These are phyloP conservation scores for Cercospora sp. DNA, from an alignment of 2,329 filamentous ascomycete genomes.

Conservation along the genomic window DNA sequence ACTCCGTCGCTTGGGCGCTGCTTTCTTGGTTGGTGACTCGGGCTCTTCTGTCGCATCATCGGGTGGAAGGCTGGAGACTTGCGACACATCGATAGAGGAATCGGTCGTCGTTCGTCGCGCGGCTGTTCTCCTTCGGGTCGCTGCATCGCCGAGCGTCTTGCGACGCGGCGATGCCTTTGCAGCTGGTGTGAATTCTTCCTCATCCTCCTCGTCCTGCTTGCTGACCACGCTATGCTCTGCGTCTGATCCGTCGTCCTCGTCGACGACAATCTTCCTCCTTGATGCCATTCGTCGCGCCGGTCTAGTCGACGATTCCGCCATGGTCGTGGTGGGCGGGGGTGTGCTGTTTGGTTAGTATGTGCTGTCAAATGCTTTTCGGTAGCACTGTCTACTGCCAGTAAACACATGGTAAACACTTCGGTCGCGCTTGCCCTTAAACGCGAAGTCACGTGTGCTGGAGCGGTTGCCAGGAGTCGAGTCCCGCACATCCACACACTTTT, in stretches of 20 bases:
- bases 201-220: slow-evolving; percentile 57
- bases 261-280: slow-evolving; percentile 71
- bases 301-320: slow-evolving; percentile 46
- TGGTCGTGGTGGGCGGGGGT: slow-evolving; percentile 23
- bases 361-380: not conserved
- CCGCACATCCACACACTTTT: not conserved
- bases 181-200: slow-evolving; percentile 79
- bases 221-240: slow-evolving; percentile 60
- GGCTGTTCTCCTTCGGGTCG: slow-evolving; percentile 46
- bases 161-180: slow-evolving; percentile 59
- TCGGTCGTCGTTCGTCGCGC: slow-evolving; percentile 50
- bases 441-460: slow-evolving; percentile 2
- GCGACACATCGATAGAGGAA: slow-evolving; percentile 60
- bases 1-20: slow-evolving; percentile 65
- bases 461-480: not conserved
- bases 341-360: slow-evolving; percentile 16
- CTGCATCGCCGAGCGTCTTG: slow-evolving; percentile 51
- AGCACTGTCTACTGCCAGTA: not conserved
- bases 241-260: slow-evolving; percentile 65
- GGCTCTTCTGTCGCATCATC: slow-evolving; percentile 49
- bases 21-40: slow-evolving; percentile 57
- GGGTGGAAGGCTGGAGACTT: slow-evolving; percentile 60
- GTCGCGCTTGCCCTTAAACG: not conserved
- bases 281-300: slow-evolving; percentile 62
- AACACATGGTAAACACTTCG: slow-evolving; percentile 1